Percentiles rank a stretch among this genome's conserved stretches.
Evolutionary conservation across 73 alveolate species (phyloP).

Genomic region (Diophrys appendiculata): DNA sequence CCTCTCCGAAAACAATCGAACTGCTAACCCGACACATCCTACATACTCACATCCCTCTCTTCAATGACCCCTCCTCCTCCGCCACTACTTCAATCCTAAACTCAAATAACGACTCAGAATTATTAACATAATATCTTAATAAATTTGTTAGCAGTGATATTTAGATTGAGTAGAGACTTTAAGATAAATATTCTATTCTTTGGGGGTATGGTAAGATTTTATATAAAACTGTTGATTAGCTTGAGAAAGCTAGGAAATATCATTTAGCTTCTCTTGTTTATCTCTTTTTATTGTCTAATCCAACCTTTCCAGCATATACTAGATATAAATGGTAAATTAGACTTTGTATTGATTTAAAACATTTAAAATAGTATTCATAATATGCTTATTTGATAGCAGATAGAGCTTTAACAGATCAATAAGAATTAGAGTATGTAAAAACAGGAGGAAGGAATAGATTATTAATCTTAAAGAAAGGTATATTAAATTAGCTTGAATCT

Average conservation of each 20-base stretch:
- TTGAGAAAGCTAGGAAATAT: constrained; percentile 42
- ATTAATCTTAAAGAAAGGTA: not conserved
- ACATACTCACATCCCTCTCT: too few relatives aligned
- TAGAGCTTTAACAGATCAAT: too few relatives aligned
- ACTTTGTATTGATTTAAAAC: not conserved
- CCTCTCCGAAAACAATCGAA: constrained; percentile 15
- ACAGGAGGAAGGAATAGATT: constrained; percentile 5
- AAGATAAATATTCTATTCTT: not conserved
- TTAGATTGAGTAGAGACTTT: not conserved
- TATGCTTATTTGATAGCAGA: not conserved
- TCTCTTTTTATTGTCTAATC: constrained; percentile 2
- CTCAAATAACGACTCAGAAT: not conserved
- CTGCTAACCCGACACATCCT: too few relatives aligned
- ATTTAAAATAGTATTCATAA: not conserved
- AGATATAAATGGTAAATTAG: not conserved
- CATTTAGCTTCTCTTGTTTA: constrained; percentile 22
- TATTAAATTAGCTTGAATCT: not conserved
- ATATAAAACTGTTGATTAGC: constrained; percentile 4
- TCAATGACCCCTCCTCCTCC: too few relatives aligned
- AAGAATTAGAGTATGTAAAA: not conserved
- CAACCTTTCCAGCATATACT: not conserved
- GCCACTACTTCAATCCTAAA: constrained; percentile 9
- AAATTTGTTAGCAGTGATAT: not conserved
- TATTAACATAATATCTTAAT: not conserved
- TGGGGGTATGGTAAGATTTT: not conserved